Conservation (phyloP, 2,329 filamentous ascomycete genomes). For the Arthrobotrys entomopaga region DNA sequence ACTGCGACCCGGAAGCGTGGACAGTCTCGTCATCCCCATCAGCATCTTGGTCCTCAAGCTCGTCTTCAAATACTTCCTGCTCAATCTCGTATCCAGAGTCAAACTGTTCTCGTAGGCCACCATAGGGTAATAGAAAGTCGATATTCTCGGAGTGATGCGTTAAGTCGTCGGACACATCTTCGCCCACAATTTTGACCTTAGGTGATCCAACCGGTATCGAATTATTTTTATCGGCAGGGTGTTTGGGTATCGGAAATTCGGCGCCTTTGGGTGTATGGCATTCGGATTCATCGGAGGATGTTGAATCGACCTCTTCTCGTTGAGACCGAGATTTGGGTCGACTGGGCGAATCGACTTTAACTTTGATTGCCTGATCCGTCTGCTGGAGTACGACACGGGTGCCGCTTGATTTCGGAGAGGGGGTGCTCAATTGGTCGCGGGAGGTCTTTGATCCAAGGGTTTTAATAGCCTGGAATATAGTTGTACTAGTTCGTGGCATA, state of each 20-base stretch:
- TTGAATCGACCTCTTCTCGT: slow-evolving; percentile 41
- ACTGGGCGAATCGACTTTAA: slow-evolving; percentile 21
- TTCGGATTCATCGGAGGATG: slow-evolving; percentile 42
- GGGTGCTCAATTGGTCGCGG: slow-evolving; percentile 41
- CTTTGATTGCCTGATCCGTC: slow-evolving; percentile 40
- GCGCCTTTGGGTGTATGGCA: slow-evolving; percentile 43
- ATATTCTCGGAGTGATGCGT: slow-evolving; percentile 34
- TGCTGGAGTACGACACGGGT: slow-evolving; percentile 43
- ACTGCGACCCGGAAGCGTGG: slow-evolving; percentile 33
- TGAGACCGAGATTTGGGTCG: slow-evolving; percentile 11
- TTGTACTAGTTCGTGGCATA: slow-evolving; percentile 42
- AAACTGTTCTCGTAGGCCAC: slow-evolving; percentile 45
- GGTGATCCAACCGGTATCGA: slow-evolving; percentile 31
- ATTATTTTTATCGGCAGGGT: slow-evolving; percentile 16
- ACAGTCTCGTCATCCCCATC: slow-evolving; percentile 42
- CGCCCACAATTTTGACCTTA: slow-evolving; percentile 45
- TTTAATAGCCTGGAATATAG: slow-evolving; percentile 49
- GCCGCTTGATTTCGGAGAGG: slow-evolving; percentile 46
- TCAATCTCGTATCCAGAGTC: slow-evolving; percentile 51
- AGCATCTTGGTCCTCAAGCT: slow-evolving; percentile 26
- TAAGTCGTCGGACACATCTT: slow-evolving; percentile 44
- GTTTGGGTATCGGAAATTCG: slow-evolving; percentile 36
- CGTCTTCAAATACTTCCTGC: slow-evolving; percentile 43
- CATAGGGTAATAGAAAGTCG: slow-evolving; percentile 47
- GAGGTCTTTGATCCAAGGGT: slow-evolving; percentile 41